Percentiles rank a stretch among this genome's conserved stretches.
Conservation (phyloP, 192 early-diverging fungal genomes). For the Gryganskiella cystojenkinii region DNA sequence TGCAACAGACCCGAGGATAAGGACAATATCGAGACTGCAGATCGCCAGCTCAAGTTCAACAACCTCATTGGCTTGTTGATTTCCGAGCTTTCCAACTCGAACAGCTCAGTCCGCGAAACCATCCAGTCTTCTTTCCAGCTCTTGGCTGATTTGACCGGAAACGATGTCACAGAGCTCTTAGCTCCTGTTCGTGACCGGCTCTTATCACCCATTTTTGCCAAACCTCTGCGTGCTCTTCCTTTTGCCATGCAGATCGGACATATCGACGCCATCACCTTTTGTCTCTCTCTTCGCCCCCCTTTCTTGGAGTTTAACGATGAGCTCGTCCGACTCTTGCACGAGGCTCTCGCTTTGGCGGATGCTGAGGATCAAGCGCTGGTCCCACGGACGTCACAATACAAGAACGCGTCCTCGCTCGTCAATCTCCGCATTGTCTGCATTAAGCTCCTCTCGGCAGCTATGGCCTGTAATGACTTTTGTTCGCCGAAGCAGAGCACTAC, state of each 20-base stretch:
- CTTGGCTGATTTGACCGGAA: constrained; percentile 82
- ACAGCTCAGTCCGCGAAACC: constrained; percentile 86
- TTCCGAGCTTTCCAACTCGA: constrained; percentile 93
- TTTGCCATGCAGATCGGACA: constrained; percentile 98
- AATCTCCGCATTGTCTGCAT: constrained; percentile 97
- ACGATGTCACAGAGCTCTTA: constrained; percentile 86
- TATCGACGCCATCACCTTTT: constrained; percentile 99
- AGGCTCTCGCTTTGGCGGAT: constrained; percentile 94
- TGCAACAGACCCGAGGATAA: constrained; percentile 69
- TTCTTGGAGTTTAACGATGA: constrained; percentile 94
- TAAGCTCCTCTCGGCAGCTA: constrained; percentile 93
- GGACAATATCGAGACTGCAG: constrained; percentile 58
- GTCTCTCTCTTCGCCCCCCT: constrained; percentile 86
- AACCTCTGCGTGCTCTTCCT: constrained; percentile 95
- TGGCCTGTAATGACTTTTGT: constrained; percentile 88
- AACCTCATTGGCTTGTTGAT: constrained; percentile 83
- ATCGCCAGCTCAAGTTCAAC: constrained; percentile 75
- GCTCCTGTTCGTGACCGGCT: constrained; percentile 86
- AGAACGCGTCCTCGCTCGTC: constrained; percentile 82
- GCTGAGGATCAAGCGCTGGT: constrained; percentile 97
- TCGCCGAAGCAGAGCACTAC: constrained; percentile 78
- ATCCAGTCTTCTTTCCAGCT: constrained; percentile 86
- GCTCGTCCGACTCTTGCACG: constrained; percentile 86
- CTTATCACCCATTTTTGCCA: constrained; percentile 93
- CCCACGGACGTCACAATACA: constrained; percentile 83